These are phyloP conservation scores for Lignosus rhinocerotis DNA, from an alignment of 1,284 basidiomycete species.

Conservation along the genomic window DNA sequence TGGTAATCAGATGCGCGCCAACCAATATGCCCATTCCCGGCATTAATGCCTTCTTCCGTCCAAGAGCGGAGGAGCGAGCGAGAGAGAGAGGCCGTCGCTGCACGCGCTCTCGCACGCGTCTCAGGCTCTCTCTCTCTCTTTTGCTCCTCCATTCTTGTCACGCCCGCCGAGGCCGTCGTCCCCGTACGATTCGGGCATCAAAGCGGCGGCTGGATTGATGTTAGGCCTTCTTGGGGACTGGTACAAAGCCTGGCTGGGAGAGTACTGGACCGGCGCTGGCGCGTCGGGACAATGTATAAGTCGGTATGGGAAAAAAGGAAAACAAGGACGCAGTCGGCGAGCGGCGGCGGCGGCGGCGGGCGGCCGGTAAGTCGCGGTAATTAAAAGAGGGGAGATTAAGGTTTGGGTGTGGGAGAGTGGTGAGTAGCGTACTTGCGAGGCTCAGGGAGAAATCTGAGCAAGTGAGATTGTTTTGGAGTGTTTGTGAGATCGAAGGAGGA, in stretches of 20 bases:
- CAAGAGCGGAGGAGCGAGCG: not conserved
- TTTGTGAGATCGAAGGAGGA: slow-evolving; percentile 20
- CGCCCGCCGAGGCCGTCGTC: too few relatives aligned
- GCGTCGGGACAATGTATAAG: not conserved
- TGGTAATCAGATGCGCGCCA: slow-evolving; percentile 18
- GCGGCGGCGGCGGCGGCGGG: slow-evolving; percentile 18
- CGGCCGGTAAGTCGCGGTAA: slow-evolving; percentile 20
- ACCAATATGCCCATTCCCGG: slow-evolving; percentile 24
- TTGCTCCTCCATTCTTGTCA: too few relatives aligned
- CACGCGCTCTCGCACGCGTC: too few relatives aligned
- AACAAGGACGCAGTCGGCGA: slow-evolving; percentile 15
- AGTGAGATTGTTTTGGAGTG: slow-evolving; percentile 7
- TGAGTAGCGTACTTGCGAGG: too few relatives aligned
- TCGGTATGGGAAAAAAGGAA: too few relatives aligned
- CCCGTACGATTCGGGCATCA: too few relatives aligned
- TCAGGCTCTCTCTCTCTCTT: too few relatives aligned
- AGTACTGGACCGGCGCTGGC: not conserved
- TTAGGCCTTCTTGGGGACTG: too few relatives aligned
- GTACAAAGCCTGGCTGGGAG: too few relatives aligned
- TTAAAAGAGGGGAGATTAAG: slow-evolving; percentile 17
- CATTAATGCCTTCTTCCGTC: slow-evolving; percentile 7
- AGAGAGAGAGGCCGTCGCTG: too few relatives aligned
- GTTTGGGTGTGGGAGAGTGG: slow-evolving; percentile 8
- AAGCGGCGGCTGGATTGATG: too few relatives aligned
- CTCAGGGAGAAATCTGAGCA: slow-evolving; percentile 8